phyloP scores from a whole-genome alignment of 2,329 filamentous ascomycete species.

The Fusarium sp. region DNA sequence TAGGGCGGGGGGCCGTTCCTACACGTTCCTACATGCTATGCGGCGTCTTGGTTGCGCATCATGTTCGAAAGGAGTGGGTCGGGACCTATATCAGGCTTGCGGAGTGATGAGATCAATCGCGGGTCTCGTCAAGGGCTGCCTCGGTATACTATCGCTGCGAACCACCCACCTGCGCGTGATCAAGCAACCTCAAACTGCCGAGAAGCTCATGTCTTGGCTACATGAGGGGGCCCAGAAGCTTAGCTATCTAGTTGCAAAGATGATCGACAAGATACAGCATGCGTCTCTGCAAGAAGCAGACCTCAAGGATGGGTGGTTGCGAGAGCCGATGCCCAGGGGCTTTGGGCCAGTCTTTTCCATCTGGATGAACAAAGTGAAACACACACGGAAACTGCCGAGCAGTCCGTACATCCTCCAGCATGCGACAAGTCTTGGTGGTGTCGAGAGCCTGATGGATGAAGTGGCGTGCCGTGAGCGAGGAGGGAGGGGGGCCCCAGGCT shows the following conservation, averaged over 20 bases:
- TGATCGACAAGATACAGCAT: background rate
- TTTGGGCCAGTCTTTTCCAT: background rate
- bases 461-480: background rate
- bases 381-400: background rate
- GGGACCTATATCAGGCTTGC: slow-evolving; percentile 73
- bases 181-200: background rate
- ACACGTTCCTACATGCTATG: slow-evolving; percentile 92
- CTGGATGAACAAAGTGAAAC: background rate
- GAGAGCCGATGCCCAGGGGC: background rate
- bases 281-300: background rate
- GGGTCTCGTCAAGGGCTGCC: slow-evolving; percentile 89
- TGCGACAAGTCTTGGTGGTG: background rate
- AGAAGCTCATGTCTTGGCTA: background rate
- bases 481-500: background rate
- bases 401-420: background rate
- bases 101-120: slow-evolving; percentile 83
- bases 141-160: slow-evolving; percentile 61
- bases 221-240: background rate
- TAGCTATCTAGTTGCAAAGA: background rate
- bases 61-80: slow-evolving; percentile 65
- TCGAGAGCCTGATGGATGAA: background rate
- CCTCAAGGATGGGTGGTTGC: background rate
- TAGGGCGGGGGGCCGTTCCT: slow-evolving; percentile 92
- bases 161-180: background rate
- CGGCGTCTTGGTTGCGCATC: slow-evolving; percentile 77